phyloP scores from a whole-genome alignment of 345 rosid genomes.

The Turritis glabra region DNA sequence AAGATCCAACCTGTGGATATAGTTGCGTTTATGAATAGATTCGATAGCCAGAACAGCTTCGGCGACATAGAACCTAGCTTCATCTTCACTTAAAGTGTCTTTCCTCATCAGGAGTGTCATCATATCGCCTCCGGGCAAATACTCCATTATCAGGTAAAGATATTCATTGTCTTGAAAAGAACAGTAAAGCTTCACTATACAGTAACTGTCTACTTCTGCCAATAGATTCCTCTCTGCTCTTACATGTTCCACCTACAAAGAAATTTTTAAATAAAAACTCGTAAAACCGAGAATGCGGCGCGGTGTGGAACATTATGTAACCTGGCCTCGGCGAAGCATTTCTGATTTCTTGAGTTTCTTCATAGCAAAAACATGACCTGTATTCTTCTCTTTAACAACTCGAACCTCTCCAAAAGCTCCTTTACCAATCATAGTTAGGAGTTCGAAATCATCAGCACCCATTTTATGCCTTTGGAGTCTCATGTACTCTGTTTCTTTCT shows the following conservation, averaged over 20 bases:
- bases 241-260: constrained; percentile 84
- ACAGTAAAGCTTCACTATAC: constrained; percentile 92
- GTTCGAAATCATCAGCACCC: constrained; percentile 90
- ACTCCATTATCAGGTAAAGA: constrained; percentile 94
- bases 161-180: constrained; percentile 93
- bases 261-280: not conserved
- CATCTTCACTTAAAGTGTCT: constrained; percentile 86
- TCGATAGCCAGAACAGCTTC: constrained; percentile 88
- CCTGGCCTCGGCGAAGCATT: constrained; percentile 99
- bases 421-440: constrained; percentile 77
- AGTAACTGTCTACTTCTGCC: constrained; percentile 95
- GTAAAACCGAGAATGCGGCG: not conserved
- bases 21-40: constrained; percentile 89
- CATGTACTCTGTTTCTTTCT: constrained; percentile 95
- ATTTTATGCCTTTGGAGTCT: constrained; percentile 93
- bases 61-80: constrained; percentile 86
- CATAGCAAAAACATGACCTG: constrained; percentile 90
- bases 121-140: constrained; percentile 97
- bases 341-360: constrained; percentile 85
- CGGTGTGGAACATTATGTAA: not conserved
- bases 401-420: constrained; percentile 94
- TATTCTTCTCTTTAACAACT: constrained; percentile 74
- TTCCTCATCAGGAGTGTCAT: constrained; percentile 97
- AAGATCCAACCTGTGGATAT: constrained; percentile 73
- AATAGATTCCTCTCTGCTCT: constrained; percentile 94